A percentile compares a stretch with the other conserved stretches of the same genome.
phyloP scores from a whole-genome alignment of 805 yeast genomes.

The Starmerella ratchasimensis region DNA sequence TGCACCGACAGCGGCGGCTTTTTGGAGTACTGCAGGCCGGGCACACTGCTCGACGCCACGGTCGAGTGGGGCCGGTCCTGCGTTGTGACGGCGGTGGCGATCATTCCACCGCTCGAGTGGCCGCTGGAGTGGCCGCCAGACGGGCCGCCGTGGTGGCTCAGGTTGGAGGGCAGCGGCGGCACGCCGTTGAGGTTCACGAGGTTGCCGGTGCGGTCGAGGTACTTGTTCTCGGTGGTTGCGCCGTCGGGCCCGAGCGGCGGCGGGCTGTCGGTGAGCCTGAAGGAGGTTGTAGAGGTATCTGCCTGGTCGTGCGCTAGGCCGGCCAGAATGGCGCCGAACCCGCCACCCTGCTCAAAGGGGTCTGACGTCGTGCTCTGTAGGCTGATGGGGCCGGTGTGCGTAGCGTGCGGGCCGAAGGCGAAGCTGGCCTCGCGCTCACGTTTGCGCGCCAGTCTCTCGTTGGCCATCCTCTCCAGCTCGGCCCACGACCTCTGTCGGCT shows the following conservation, averaged over 20 bases:
- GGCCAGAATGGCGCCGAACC: neutral
- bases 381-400: neutral
- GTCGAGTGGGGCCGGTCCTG: constrained; percentile 12
- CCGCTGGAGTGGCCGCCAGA: no score
- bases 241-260: no score
- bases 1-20: constrained; percentile 3
- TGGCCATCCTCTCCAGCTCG: constrained; percentile 34
- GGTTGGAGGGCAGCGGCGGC: no score
- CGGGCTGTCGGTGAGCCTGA: no score
- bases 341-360: neutral
- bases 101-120: neutral
- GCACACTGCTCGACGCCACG: constrained; percentile 7
- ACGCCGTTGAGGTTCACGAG: no score
- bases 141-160: no score
- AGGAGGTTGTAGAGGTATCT: no score
- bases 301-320: neutral
- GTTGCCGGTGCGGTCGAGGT: no score
- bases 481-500: constrained; percentile 36
- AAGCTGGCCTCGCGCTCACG: neutral
- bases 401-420: neutral
- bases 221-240: no score
- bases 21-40: constrained; percentile 7
- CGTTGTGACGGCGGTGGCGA: constrained; percentile 13
- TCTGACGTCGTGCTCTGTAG: neutral
- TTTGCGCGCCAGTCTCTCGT: constrained; percentile 1